Evolutionary conservation across 2,329 filamentous ascomycete genomes (phyloP).

Genomic region (Sclerotinia sclerotiorum): DNA sequence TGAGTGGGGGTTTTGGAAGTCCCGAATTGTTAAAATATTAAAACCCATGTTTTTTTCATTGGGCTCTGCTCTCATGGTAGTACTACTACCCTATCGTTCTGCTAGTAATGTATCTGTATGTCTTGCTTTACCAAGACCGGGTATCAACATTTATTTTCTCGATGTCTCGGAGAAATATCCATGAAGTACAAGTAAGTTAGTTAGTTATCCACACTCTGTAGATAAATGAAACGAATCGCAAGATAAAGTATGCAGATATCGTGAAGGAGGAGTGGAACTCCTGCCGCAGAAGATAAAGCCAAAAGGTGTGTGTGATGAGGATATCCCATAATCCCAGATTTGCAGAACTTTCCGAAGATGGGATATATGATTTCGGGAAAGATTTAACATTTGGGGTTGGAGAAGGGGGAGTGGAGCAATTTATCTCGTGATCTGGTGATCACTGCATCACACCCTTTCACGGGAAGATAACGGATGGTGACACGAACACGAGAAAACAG

Average conservation of each 20-base stretch:
- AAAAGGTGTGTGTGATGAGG: conserved; percentile 2
- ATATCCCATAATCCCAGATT: conserved; percentile 6
- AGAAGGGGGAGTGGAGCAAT: conserved; percentile 13
- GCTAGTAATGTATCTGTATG: conserved; percentile 12
- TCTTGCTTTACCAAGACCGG: conserved; percentile 19
- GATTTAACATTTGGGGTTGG: not conserved
- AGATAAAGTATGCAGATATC: not conserved
- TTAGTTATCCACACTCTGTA: too few species aligned
- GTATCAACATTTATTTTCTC: not conserved
- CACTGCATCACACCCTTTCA: conserved; percentile 10
- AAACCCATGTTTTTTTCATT: conserved; percentile 3
- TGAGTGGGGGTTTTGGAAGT: not conserved
- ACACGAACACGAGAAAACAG: conserved; percentile 9
- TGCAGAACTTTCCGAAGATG: conserved; percentile 8
- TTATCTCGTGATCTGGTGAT: conserved; percentile 21
- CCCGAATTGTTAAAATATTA: not conserved
- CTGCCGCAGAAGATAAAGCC: not conserved
- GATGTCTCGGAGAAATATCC: conserved; percentile 19
- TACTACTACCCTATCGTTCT: conserved; percentile 4
- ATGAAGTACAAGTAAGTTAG: not conserved
- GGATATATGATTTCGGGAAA: not conserved
- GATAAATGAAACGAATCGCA: not conserved
- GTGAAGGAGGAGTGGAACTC: conserved; percentile 1
- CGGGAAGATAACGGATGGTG: not conserved
- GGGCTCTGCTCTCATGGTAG: not conserved